Base-by-base conservation (phyloP, 2,329 filamentous ascomycete genomes). In the Colletotrichum sp. region DNA sequence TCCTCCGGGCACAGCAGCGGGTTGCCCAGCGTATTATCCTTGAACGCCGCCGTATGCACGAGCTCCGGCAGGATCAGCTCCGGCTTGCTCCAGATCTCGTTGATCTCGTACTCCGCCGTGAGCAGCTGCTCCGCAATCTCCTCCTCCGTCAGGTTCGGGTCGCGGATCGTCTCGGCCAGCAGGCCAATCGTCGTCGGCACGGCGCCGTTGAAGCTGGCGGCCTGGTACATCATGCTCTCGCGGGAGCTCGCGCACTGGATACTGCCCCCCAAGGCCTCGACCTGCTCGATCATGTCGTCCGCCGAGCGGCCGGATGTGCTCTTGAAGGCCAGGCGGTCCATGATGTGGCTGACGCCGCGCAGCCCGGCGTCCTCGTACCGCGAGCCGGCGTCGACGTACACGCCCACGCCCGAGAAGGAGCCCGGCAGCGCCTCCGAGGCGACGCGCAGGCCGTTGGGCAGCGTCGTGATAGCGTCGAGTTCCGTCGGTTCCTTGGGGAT, bases 161-260 rank as follows among this genome's bases (percentile, higher is more conserved):
- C 92, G 75, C 95, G 94, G 78, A 99, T 98, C 36, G 97, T 99
- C 85, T 99, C 97, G 75, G 97, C 96, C 55, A 99, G 91, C 21
- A 99, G 87, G 34, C 90, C 95, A 28, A 98, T 92, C 15, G 96
- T 95, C 10, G 92, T 92, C 8, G 95, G 93, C 10, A 99, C 96
- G 21, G 95, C 94, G 30, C 93, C 94, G 88, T 99, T 99, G 91
- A 99, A 99, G 34, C 96, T 98, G 30, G 97, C 97, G 2, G 96
- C 95, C 86, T 99, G 97, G 88, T 99, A 99, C 97, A 99, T 99
- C 87, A 99, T 92, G 72, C 95, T 95, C 86, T 99, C 97, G 79
- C 97, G 91, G 3, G 96, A 98, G 2, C 96, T 98, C 13, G 96
- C 96, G 86, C 97, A 99, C 86, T 99, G 96, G 76, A 99, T 96